These are phyloP conservation scores for Hemileccinum impolitum DNA, from an alignment of 768 basidiomycete genomes.

Conservation along the genomic window DNA sequence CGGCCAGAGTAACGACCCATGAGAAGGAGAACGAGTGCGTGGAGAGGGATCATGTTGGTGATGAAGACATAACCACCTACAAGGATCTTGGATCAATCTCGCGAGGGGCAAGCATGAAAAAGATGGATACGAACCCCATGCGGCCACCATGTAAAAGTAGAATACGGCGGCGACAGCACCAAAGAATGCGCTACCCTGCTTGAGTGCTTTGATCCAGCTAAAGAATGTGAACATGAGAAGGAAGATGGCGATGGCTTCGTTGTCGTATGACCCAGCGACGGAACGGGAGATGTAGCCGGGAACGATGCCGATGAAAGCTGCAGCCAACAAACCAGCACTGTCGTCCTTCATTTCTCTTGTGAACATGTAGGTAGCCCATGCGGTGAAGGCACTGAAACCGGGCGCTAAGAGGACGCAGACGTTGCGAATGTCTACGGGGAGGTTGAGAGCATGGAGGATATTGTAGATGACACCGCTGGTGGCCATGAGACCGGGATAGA, in stretches of 20 bases:
- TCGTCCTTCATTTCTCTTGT: constrained; percentile 96
- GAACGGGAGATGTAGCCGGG: constrained; percentile 99
- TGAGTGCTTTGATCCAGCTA: constrained; percentile 94
- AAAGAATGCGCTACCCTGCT: constrained; percentile 88
- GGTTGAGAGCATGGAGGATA: constrained; percentile 77
- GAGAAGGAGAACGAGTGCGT: constrained; percentile 88
- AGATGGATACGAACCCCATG: constrained; percentile 71
- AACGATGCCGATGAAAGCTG: constrained; percentile 96
- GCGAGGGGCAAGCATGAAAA: background rate
- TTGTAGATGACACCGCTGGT: constrained; percentile 98
- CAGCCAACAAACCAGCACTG: constrained; percentile 93
- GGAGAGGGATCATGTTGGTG: constrained; percentile 99
- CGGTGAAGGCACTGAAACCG: constrained; percentile 94
- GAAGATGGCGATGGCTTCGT: constrained; percentile 99
- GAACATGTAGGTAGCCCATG: constrained; percentile 97
- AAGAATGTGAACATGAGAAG: constrained; percentile 99
- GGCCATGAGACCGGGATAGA: constrained; percentile 98
- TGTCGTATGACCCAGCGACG: constrained; percentile 98
- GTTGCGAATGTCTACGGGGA: constrained; percentile 97
- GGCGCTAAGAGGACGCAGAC: constrained; percentile 96
- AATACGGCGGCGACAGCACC: constrained; percentile 90
- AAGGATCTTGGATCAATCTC: constrained; percentile 10
- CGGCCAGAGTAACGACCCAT: constrained; percentile 95
- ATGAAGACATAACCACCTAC: constrained; percentile 97
- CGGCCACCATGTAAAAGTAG: constrained; percentile 99